phyloP scores from a whole-genome alignment of 2,329 filamentous ascomycete genomes.

The Ilyonectria sp. region DNA sequence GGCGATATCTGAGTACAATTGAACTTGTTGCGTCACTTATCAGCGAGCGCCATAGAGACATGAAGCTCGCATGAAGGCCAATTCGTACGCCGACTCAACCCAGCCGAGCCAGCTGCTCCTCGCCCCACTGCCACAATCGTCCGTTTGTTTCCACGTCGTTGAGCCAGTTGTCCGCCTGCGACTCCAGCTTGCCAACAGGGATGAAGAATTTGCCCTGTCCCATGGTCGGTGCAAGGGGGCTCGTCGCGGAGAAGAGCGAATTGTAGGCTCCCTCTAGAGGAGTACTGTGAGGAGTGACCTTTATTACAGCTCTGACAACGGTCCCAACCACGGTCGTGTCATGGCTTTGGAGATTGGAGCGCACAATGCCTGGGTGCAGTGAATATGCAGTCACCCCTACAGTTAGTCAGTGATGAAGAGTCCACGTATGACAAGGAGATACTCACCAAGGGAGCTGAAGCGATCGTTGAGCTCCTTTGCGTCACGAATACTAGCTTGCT shows the following conservation, averaged over 20 bases:
- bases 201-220: conserved; percentile 35
- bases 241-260: conserved; percentile 43
- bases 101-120: conserved; percentile 5
- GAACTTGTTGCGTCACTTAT: too few species aligned
- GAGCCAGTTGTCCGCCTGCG: conserved; percentile 39
- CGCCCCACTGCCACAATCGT: conserved; percentile 24
- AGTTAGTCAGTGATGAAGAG: conserved; percentile 1
- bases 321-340: conserved; percentile 35
- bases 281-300: conserved; percentile 28
- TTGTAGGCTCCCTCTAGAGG: conserved; percentile 42
- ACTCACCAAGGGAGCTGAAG: conserved; percentile 29
- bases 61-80: too few species aligned
- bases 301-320: conserved; percentile 35
- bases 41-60: too few species aligned
- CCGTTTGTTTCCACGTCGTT: conserved; percentile 35
- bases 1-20: too few species aligned
- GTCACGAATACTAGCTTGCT: conserved; percentile 40
- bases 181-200: conserved; percentile 39
- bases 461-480: conserved; percentile 41
- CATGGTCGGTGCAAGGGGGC: conserved; percentile 14
- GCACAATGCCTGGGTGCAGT: conserved; percentile 43
- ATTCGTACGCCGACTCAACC: too few species aligned
- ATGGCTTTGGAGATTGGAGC: conserved; percentile 37
- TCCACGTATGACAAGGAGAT: too few species aligned
- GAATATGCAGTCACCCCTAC: conserved; percentile 45